Conservation (phyloP, 805 yeast species). For the Zygoascus biomembranicola region DNA sequence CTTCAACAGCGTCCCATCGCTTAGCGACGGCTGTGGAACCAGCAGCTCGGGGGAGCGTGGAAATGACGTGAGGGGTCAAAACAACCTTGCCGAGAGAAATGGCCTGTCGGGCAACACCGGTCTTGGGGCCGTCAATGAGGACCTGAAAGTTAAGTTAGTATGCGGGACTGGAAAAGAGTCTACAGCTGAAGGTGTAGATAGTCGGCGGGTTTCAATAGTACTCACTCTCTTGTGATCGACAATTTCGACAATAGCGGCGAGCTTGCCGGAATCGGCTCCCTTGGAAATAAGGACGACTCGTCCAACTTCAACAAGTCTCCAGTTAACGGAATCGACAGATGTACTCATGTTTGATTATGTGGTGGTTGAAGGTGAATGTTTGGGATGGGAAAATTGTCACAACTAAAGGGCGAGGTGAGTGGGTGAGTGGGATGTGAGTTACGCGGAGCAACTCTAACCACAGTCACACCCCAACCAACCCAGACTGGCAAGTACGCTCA, state of each 20-base stretch:
- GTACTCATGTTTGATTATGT: slow-evolving; percentile 47
- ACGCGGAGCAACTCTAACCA: not conserved
- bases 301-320: slow-evolving; percentile 99
- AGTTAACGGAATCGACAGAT: slow-evolving; percentile 91
- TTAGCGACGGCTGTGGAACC: slow-evolving; percentile 77
- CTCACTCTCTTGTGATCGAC: slow-evolving; percentile 97
- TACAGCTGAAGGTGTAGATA: not conserved
- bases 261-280: slow-evolving; percentile 64
- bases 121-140: slow-evolving; percentile 92
- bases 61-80: slow-evolving; percentile 85
- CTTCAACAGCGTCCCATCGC: slow-evolving; percentile 84
- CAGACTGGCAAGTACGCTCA: too few species aligned
- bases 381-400: not conserved
- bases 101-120: slow-evolving; percentile 87
- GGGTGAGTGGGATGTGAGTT: not conserved
- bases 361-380: not conserved
- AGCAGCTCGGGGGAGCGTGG: slow-evolving; percentile 89
- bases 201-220: too few species aligned
- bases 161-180: not conserved
- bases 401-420: slow-evolving; percentile 2
- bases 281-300: slow-evolving; percentile 92
- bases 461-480: not conserved
- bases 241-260: slow-evolving; percentile 97
- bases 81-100: slow-evolving; percentile 78
- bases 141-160: slow-evolving; percentile 42